Evolutionary conservation across 2,329 filamentous ascomycete species (phyloP).

Genomic region (Rosellinia necatrix): DNA sequence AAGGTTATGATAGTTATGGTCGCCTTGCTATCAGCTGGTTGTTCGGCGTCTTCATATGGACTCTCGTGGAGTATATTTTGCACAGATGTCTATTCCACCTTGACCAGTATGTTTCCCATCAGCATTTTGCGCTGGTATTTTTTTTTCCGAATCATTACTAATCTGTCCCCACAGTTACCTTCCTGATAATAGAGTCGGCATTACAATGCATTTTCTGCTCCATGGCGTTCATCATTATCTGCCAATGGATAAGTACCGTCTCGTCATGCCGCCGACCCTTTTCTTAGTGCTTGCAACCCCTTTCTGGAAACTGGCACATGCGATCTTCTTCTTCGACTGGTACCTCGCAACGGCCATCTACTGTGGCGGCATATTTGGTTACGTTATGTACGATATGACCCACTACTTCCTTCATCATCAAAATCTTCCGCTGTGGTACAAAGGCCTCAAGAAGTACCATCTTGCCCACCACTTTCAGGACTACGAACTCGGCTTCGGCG

Average conservation of each 20-base stretch:
- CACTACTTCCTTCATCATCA: slow-evolving; percentile 98
- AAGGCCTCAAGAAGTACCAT: slow-evolving; percentile 94
- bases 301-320: slow-evolving; percentile 90
- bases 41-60: slow-evolving; percentile 80
- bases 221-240: slow-evolving; percentile 98
- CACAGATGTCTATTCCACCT: slow-evolving; percentile 94
- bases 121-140: neutral
- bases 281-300: slow-evolving; percentile 83
- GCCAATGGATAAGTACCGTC: slow-evolving; percentile 96
- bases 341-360: slow-evolving; percentile 76
- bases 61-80: slow-evolving; percentile 83
- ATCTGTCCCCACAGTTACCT: slow-evolving; percentile 66
- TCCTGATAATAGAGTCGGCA: slow-evolving; percentile 84
- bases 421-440: slow-evolving; percentile 88
- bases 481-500: slow-evolving; percentile 96
- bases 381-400: slow-evolving; percentile 94
- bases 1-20: slow-evolving; percentile 59
- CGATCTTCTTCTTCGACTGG: slow-evolving; percentile 84
- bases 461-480: slow-evolving; percentile 97
- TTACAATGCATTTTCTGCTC: slow-evolving; percentile 89
- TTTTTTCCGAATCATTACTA: slow-evolving; percentile 31
- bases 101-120: slow-evolving; percentile 69
- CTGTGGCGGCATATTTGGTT: slow-evolving; percentile 92
- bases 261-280: slow-evolving; percentile 94
- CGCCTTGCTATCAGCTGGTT: slow-evolving; percentile 65